These are phyloP conservation scores for Penicillium hesseltinei DNA, from an alignment of 2,329 filamentous ascomycete species.

Conservation along the genomic window DNA sequence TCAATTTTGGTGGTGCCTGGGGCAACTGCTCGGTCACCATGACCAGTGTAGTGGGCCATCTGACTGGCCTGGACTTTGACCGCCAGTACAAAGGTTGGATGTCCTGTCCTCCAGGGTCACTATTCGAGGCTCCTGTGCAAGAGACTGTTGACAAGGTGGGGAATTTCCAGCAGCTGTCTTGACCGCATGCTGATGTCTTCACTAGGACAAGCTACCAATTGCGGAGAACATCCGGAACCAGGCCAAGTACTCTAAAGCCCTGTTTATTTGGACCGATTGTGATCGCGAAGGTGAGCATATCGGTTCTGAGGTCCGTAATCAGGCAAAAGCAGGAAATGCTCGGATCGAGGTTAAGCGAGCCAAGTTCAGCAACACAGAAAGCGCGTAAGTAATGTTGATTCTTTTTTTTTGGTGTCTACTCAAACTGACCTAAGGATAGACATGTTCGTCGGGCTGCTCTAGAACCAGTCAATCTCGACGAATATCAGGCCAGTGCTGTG, in stretches of 20 bases:
- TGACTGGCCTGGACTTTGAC: conserved; percentile 77
- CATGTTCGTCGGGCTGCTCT: conserved; percentile 84
- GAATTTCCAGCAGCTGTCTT: background rate
- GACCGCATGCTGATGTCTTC: conserved; percentile 14
- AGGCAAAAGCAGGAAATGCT: conserved; percentile 71
- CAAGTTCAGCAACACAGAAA: conserved; percentile 92
- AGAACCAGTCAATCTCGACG: conserved; percentile 74
- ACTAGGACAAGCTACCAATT: conserved; percentile 72
- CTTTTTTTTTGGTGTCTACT: background rate
- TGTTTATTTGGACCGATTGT: conserved; percentile 99
- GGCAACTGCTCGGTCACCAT: conserved; percentile 83
- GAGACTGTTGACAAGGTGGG: conserved; percentile 65
- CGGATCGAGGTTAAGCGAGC: conserved; percentile 79
- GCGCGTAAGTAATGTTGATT: conserved; percentile 59
- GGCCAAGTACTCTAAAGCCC: conserved; percentile 66
- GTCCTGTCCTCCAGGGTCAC: conserved; percentile 70
- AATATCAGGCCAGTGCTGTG: conserved; percentile 83
- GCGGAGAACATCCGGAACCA: conserved; percentile 81
- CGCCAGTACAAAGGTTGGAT: conserved; percentile 74
- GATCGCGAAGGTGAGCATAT: conserved; percentile 98
- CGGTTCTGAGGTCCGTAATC: conserved; percentile 80
- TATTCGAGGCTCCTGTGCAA: conserved; percentile 79
- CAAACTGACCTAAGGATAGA: conserved; percentile 44
- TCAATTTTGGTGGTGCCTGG: conserved; percentile 79
- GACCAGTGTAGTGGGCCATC: conserved; percentile 88